Evolutionary conservation across 1,284 basidiomycete species (phyloP), one percentile per base, ranked within the genome.

Genomic region (Salmacisia buchloeana): DNA sequence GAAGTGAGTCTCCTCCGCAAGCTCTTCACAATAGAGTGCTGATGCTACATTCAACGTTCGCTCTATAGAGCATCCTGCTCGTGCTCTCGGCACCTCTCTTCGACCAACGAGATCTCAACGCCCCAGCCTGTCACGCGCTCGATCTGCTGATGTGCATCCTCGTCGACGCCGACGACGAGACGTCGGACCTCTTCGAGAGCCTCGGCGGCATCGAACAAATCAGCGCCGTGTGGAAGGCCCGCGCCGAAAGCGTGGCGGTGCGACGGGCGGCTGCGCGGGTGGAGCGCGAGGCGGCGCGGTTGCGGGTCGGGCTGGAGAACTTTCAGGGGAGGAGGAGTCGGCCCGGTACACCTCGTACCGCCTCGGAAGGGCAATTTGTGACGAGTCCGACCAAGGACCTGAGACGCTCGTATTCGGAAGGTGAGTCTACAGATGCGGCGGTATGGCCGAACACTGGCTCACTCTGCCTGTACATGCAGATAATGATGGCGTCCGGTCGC

Each of bases 111-210:
- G 49, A 54, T n/a, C 27, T 54, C 25, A 54, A 12, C 13, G 49
- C 49, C 23, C 49, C 49, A 5, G 49, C 49, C 31, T 54, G 49
- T 33, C 49, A 54, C 21, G 49, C 49, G 7, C 27, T 54, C 18
- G 49, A 54, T 33, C 49, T 54, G 15, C 27, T 54, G 12, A 54
- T 54, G 49, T 54, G 49, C 15, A 33, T 54, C 49, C 29, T 54
- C 29, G 49, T 54, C 13, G 49, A 54, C 49, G 23, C 49, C 15
- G 15, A 33, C 15, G 49, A 54, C 10, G 49, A 54, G 10, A 18
- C 34, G 3, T 29, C 49, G 13, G 27, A 54, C 13, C 25, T 54
- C 13, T 54, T 54, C 49, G 49, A 54, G 29, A 54, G 27, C 49
- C 29, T 54, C 27, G 29, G 49, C 25, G 49, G 49, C 15, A 29